Conservation (phyloP, 1,139 yeast species). For the Starmera stellimalicola region DNA sequence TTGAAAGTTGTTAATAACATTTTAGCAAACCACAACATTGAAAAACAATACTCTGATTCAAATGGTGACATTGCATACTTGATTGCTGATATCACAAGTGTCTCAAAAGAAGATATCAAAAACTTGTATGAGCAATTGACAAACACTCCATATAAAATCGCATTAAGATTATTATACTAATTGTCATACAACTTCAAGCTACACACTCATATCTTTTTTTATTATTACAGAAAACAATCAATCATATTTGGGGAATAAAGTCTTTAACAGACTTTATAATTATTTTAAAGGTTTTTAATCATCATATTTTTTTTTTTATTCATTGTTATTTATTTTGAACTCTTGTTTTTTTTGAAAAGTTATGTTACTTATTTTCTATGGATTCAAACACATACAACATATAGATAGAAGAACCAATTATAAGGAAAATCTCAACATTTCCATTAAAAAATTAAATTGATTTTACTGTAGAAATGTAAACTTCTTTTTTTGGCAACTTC, state of each 20-base stretch:
- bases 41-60: slow-evolving; percentile 95
- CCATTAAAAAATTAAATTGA: no score
- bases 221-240: no score
- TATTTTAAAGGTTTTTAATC: not conserved
- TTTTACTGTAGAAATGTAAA: no score
- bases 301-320: not conserved
- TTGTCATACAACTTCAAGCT: no score
- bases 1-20: slow-evolving; percentile 94
- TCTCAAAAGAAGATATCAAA: slow-evolving; percentile 73
- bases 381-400: no score
- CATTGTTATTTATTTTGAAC: not conserved
- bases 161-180: slow-evolving; percentile 82
- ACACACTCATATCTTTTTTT: no score
- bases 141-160: slow-evolving; percentile 83
- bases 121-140: slow-evolving; percentile 78
- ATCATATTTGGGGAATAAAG: not conserved
- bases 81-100: slow-evolving; percentile 96
- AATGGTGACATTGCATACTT: slow-evolving; percentile 93
- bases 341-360: no score
- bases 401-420: no score
- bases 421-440: no score
- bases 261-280: slow-evolving; percentile 1
- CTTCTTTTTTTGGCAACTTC: no score
- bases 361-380: no score
- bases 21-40: slow-evolving; percentile 90